phyloP scores from a whole-genome alignment of 805 yeast genomes.

The Teunomyces gatunensis region DNA sequence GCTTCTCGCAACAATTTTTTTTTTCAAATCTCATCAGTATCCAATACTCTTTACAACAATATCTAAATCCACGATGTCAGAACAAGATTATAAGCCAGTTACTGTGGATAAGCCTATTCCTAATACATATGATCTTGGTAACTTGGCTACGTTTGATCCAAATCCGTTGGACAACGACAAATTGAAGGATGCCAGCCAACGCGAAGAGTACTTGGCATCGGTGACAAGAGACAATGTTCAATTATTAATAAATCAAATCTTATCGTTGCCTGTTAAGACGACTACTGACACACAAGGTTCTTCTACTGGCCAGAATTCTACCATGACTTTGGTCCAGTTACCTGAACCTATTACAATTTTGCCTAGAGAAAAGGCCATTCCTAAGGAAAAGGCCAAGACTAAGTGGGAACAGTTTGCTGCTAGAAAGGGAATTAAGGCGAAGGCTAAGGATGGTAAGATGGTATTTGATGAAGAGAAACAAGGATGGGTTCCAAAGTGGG shows the following conservation, averaged over 20 bases:
- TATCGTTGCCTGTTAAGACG: conserved; percentile 84
- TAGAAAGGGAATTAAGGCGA: conserved; percentile 89
- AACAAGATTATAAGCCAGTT: conserved; percentile 54
- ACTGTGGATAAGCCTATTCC: conserved; percentile 92
- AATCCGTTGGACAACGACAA: conserved; percentile 73
- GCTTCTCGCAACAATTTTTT: conserved; percentile 2
- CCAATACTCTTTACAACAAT: neutral
- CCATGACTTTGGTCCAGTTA: conserved; percentile 76
- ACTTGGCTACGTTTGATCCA: conserved; percentile 84
- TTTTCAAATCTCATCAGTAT: neutral
- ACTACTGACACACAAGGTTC: conserved; percentile 71
- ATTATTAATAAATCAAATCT: conserved; percentile 81
- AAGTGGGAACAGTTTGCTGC: conserved; percentile 97
- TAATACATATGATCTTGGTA: conserved; percentile 84
- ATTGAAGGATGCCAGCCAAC: conserved; percentile 51
- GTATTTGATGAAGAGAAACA: conserved; percentile 85
- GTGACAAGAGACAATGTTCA: conserved; percentile 91
- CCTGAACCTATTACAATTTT: conserved; percentile 80
- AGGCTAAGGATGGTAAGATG: conserved; percentile 84
- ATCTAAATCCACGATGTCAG: conserved; percentile 13
- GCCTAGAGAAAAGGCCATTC: conserved; percentile 95
- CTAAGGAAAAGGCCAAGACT: conserved; percentile 88
- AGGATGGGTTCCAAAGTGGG: conserved; percentile 99
- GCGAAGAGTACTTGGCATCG: conserved; percentile 61
- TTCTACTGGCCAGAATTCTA: conserved; percentile 62